These are phyloP conservation scores for Penicillium verrucosum DNA, from an alignment of 2,329 filamentous ascomycete species.

Conservation along the genomic window DNA sequence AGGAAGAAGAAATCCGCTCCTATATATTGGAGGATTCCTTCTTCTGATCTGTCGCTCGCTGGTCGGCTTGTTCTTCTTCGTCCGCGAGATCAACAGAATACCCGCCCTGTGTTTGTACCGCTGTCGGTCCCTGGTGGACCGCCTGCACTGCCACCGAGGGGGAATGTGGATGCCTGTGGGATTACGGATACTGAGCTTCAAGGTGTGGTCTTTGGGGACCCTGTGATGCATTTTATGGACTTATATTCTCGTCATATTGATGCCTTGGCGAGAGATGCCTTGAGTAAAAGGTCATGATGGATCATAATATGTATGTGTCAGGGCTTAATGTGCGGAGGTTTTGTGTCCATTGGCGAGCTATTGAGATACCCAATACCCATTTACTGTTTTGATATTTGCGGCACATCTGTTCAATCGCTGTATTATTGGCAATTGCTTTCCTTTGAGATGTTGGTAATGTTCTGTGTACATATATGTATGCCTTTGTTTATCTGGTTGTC, in stretches of 20 bases:
- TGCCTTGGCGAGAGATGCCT: conserved; percentile 65
- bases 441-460: background rate
- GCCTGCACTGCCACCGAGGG: conserved; percentile 48
- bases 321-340: background rate
- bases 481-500: background rate
- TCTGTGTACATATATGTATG: background rate
- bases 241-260: conserved; percentile 72
- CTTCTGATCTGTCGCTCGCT: conserved; percentile 10
- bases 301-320: background rate
- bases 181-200: conserved; percentile 66
- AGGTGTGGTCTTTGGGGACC: conserved; percentile 75
- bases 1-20: conserved; percentile 26
- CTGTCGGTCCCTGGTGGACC: conserved; percentile 67
- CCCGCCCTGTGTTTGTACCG: conserved; percentile 65
- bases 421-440: background rate
- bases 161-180: conserved; percentile 66
- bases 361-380: background rate
- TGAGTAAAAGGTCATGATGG: conserved; percentile 41
- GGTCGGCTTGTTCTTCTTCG: conserved; percentile 19
- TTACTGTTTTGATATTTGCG: background rate
- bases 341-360: background rate
- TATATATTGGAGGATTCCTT: conserved; percentile 11
- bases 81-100: conserved; percentile 52
- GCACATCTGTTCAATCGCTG: background rate
- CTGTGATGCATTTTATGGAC: conserved; percentile 74